A percentile compares a stretch with the other conserved stretches of the same genome.
These are phyloP conservation scores for Decorospora gaudefroyi DNA, from an alignment of 2,329 filamentous ascomycete genomes.

Conservation along the genomic window DNA sequence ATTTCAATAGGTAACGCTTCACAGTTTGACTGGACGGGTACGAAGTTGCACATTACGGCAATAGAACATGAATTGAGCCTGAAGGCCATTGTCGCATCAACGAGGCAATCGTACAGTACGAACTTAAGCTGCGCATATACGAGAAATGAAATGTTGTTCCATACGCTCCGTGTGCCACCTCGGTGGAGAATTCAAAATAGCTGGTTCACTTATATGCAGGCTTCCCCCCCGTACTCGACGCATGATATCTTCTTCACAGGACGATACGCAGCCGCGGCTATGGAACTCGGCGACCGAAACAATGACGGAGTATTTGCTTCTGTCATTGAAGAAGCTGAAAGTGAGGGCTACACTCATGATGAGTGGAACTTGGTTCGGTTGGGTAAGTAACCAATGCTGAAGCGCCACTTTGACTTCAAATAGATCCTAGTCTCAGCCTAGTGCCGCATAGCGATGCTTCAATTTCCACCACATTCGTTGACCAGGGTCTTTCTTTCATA, in stretches of 20 bases:
- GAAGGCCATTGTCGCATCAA: too few species aligned
- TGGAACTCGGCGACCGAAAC: slow-evolving; percentile 2
- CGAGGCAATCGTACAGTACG: too few species aligned
- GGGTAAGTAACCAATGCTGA: slow-evolving; percentile 17
- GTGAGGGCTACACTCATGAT: slow-evolving; percentile 5
- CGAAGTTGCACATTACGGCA: too few species aligned
- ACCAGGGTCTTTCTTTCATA: slow-evolving; percentile 27
- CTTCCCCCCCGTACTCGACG: too few species aligned
- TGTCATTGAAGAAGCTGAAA: not conserved
- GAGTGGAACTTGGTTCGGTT: slow-evolving; percentile 6
- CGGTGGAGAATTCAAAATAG: too few species aligned
- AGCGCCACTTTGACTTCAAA: slow-evolving; percentile 17
- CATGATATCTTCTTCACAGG: too few species aligned
- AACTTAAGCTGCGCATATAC: too few species aligned
- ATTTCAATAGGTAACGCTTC: not conserved
- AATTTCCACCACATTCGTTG: slow-evolving; percentile 50
- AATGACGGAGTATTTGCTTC: slow-evolving; percentile 2
- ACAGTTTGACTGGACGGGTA: not conserved
- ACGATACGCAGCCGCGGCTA: not conserved
- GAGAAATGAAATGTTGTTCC: too few species aligned
- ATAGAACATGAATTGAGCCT: too few species aligned
- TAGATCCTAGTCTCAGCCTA: slow-evolving; percentile 14
- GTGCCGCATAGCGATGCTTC: slow-evolving; percentile 7
- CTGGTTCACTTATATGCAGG: too few species aligned
- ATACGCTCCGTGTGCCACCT: too few species aligned